A percentile compares a stretch with the other conserved stretches of the same genome.
These are phyloP conservation scores for Aspergillus hortae DNA, from an alignment of 2,329 filamentous ascomycete genomes.

Conservation along the genomic window DNA sequence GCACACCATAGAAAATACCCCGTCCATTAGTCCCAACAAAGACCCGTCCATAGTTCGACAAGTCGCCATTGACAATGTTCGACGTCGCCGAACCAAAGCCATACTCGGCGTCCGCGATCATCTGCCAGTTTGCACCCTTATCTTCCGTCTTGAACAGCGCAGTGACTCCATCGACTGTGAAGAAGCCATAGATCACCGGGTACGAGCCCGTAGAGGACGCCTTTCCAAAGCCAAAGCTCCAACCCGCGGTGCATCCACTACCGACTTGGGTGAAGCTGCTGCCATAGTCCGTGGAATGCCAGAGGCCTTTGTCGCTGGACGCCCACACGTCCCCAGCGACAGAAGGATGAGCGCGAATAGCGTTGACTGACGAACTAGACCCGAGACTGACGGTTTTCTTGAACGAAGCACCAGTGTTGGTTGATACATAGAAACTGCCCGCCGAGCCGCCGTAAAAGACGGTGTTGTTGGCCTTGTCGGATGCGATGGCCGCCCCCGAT, in stretches of 20 bases:
- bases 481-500: constrained; percentile 48
- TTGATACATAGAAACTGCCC: constrained; percentile 51
- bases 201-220: constrained; percentile 14
- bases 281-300: constrained; percentile 53
- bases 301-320: constrained; percentile 51
- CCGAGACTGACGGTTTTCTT: constrained; percentile 35
- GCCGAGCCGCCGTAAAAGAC: constrained; percentile 52
- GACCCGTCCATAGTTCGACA: constrained; percentile 25
- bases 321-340: constrained; percentile 21
- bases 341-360: constrained; percentile 17
- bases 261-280: constrained; percentile 42
- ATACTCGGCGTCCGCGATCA: constrained; percentile 23
- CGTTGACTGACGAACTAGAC: constrained; percentile 20
- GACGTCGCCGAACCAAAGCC: constrained; percentile 23
- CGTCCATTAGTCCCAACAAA: constrained; percentile 34
- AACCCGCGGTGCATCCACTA: constrained; percentile 13
- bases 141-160: constrained; percentile 26
- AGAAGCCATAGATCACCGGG: constrained; percentile 25
- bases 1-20: constrained; percentile 29
- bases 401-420: constrained; percentile 48
- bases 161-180: constrained; percentile 19
- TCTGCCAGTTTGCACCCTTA: constrained; percentile 22
- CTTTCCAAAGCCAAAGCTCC: constrained; percentile 24
- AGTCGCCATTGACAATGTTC: constrained; percentile 25
- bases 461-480: constrained; percentile 52